phyloP scores from a whole-genome alignment of 495 filamentous ascomycete genomes.

The Sabuloglossum arenarium region DNA sequence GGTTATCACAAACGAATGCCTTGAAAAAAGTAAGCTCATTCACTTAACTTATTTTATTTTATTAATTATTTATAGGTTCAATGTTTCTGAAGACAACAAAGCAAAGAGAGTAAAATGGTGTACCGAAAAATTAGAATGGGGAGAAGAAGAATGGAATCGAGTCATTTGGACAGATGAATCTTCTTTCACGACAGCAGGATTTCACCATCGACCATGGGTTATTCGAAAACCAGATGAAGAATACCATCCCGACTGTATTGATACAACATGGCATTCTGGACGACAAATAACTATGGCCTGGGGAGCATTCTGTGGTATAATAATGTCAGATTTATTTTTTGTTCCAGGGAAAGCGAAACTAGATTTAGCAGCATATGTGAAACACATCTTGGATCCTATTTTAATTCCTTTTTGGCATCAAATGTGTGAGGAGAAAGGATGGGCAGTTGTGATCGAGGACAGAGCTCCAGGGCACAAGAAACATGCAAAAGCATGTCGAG shows the following conservation, averaged over 20 bases:
- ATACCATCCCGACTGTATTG: slow-evolving; percentile 7
- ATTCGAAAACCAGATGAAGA: slow-evolving; percentile 2
- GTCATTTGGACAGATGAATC: slow-evolving; percentile 8
- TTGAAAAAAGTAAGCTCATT: too few relatives aligned
- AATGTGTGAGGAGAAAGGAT: slow-evolving; percentile 7
- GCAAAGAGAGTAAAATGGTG: slow-evolving; percentile 1
- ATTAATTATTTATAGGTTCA: too few relatives aligned
- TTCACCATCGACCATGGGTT: slow-evolving; percentile 3
- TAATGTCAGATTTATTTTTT: slow-evolving; percentile 5
- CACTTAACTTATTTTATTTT: too few relatives aligned
- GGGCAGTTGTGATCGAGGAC: slow-evolving; percentile 7
- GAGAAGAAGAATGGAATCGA: slow-evolving; percentile 6
- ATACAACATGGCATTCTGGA: slow-evolving; percentile 3
- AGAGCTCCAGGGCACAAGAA: slow-evolving; percentile 6
- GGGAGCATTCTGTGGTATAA: slow-evolving; percentile 5
- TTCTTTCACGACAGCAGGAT: slow-evolving; percentile 1
- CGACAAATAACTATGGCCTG: slow-evolving; percentile 3
- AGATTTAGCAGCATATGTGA: slow-evolving; percentile 3
- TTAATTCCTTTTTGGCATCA: slow-evolving; percentile 7
- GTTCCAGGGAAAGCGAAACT: slow-evolving; percentile 4
- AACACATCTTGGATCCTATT: slow-evolving; percentile 3
- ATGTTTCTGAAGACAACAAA: too few relatives aligned
- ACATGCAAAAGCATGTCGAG: neutral
- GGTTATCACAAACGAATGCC: too few relatives aligned
- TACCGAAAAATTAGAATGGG: slow-evolving; percentile 3